These are phyloP conservation scores for Ophiostoma australiae DNA, from an alignment of 2,329 filamentous ascomycete genomes.

Conservation along the genomic window DNA sequence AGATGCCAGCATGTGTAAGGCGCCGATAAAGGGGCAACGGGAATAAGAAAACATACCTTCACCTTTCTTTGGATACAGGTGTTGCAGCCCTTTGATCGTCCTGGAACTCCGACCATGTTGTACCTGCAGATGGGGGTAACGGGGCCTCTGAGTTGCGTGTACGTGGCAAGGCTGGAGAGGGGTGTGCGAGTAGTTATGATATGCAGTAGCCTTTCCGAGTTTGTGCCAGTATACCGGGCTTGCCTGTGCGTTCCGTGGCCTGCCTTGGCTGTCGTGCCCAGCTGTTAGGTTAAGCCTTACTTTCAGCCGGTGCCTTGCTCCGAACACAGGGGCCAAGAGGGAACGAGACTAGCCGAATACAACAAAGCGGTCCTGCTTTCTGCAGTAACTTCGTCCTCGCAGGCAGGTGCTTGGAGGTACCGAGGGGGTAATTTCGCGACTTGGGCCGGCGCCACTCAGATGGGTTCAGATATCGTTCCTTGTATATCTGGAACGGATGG, in stretches of 20 bases:
- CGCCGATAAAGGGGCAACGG: neutral
- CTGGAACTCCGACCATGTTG: slow-evolving; percentile 29
- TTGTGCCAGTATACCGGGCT: neutral
- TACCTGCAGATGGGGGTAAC: neutral
- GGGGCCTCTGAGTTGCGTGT: neutral
- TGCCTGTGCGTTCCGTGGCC: neutral
- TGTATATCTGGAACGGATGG: neutral
- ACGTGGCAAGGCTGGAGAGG: neutral
- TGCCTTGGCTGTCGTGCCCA: neutral
- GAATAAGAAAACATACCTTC: slow-evolving; percentile 19
- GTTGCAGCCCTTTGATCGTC: slow-evolving; percentile 29
- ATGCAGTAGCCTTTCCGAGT: neutral
- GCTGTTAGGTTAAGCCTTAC: neutral
- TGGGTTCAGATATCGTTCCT: neutral
- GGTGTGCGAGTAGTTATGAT: neutral
- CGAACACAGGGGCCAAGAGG: neutral
- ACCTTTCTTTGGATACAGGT: slow-evolving; percentile 28
- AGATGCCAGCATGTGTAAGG: neutral
- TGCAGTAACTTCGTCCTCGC: neutral
- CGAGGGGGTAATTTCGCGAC: neutral
- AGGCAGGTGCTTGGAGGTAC: neutral
- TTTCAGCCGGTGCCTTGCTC: neutral
- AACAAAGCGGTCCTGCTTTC: neutral
- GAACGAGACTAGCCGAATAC: neutral
- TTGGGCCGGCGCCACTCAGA: neutral